Evolutionary conservation across 1,284 basidiomycete species (phyloP).

Genomic region (Ustilago trichophora): DNA sequence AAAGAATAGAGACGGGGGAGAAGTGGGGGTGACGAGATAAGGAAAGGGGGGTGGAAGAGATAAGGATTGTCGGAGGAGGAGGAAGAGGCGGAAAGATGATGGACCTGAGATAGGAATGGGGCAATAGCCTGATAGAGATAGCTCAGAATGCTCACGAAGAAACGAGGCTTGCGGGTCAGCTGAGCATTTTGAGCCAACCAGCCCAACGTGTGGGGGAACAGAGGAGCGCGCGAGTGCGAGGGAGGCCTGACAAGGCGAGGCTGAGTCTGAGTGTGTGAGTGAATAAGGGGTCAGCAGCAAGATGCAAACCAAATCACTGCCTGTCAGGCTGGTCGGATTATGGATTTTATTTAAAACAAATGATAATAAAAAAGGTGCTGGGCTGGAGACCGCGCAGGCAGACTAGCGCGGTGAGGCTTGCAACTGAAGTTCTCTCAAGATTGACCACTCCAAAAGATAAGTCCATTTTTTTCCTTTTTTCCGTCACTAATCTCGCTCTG

Average conservation of each 20-base stretch:
- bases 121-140: constrained; percentile 4
- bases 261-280: background rate
- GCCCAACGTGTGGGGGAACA: constrained; percentile 1
- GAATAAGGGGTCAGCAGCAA: background rate
- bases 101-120: constrained; percentile 22
- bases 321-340: too few species aligned
- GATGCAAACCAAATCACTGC: background rate
- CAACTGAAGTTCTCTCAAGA: background rate
- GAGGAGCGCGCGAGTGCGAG: background rate
- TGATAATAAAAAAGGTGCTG: constrained; percentile 1
- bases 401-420: constrained; percentile 18
- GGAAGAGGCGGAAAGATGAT: constrained; percentile 7
- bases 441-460: constrained; percentile 3
- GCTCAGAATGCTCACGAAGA: background rate
- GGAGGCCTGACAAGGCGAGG: too few species aligned
- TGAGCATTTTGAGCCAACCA: constrained; percentile 2
- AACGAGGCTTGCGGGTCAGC: constrained; percentile 7
- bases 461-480: constrained; percentile 14
- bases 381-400: constrained; percentile 8
- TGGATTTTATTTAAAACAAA: too few species aligned
- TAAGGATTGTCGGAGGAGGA: constrained; percentile 27
- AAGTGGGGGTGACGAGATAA: constrained; percentile 27
- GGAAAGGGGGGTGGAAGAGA: constrained; percentile 17
- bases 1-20: constrained; percentile 18
- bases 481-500: constrained; percentile 22